phyloP scores from a whole-genome alignment of 2,329 filamentous ascomycete species.

The Phaeosphaeria sp. region DNA sequence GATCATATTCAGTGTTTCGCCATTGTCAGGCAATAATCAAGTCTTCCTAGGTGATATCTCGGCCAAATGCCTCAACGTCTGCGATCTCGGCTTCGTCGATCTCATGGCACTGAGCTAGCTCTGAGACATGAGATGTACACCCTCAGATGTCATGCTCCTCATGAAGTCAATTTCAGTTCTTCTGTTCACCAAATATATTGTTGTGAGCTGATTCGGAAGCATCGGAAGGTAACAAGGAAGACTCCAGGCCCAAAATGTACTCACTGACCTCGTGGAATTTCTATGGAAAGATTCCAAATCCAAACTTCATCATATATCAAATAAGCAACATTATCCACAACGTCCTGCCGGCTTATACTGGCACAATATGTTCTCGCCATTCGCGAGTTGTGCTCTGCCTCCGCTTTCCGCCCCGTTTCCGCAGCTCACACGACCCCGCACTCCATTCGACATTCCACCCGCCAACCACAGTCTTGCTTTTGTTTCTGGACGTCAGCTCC shows the following conservation, averaged over 20 bases:
- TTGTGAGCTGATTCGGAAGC: background rate
- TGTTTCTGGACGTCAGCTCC: background rate
- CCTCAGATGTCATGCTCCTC: background rate
- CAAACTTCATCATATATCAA: background rate
- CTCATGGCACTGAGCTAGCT: background rate
- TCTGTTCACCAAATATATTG: background rate
- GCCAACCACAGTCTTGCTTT: conserved; percentile 9
- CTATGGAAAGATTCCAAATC: background rate
- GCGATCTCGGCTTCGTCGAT: background rate
- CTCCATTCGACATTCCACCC: background rate
- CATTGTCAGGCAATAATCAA: background rate
- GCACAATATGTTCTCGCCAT: background rate
- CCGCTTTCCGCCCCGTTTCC: conserved; percentile 1
- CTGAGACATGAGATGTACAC: too few species aligned
- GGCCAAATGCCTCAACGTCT: too few species aligned
- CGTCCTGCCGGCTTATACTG: background rate
- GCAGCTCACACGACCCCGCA: conserved; percentile 11
- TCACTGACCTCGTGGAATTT: background rate
- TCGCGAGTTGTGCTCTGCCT: background rate
- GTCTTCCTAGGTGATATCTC: background rate
- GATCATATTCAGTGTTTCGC: background rate
- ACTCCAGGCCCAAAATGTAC: background rate
- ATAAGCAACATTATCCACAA: background rate
- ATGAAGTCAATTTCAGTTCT: background rate
- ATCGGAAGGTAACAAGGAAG: background rate